A percentile compares a stretch with the other conserved stretches of the same genome.
phyloP scores from a whole-genome alignment of 1,284 basidiomycete species.

The Pholiota adiposa region DNA sequence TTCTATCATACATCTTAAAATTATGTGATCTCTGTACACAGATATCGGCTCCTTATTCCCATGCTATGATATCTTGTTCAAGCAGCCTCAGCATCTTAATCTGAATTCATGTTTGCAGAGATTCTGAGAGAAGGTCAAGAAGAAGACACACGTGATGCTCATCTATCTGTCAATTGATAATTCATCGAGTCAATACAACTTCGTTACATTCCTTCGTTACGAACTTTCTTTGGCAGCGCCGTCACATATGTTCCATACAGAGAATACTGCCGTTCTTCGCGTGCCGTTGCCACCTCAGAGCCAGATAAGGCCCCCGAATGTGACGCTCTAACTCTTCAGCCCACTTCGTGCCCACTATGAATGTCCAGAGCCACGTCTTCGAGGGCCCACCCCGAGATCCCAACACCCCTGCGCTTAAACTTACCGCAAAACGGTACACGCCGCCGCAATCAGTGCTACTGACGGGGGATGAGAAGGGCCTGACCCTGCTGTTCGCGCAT shows the following conservation, averaged over 20 bases:
- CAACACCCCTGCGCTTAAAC: slow-evolving; percentile 13
- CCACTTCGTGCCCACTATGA: not conserved
- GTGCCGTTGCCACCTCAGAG: not conserved
- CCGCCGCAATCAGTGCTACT: not conserved
- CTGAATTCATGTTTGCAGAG: no score
- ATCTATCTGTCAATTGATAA: no score
- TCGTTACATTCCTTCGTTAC: no score
- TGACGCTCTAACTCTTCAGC: not conserved
- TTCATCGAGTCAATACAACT: not conserved
- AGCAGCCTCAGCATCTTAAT: no score
- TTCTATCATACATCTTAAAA: not conserved
- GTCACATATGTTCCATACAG: not conserved
- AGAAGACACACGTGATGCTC: no score
- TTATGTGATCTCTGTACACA: no score
- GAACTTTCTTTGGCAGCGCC: not conserved
- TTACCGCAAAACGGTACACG: slow-evolving; percentile 29
- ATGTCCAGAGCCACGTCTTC: slow-evolving; percentile 12
- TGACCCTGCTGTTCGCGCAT: slow-evolving; percentile 21
- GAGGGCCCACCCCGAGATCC: slow-evolving; percentile 1
- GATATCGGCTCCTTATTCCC: no score
- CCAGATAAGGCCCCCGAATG: not conserved
- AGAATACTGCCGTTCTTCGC: not conserved
- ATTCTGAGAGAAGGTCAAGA: no score
- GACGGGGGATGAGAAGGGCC: slow-evolving; percentile 9
- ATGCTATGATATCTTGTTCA: no score